Percentiles rank a stretch among this genome's conserved stretches.
phyloP scores from a whole-genome alignment of 2,329 filamentous ascomycete species.

The Scedosporium dehoogii region DNA sequence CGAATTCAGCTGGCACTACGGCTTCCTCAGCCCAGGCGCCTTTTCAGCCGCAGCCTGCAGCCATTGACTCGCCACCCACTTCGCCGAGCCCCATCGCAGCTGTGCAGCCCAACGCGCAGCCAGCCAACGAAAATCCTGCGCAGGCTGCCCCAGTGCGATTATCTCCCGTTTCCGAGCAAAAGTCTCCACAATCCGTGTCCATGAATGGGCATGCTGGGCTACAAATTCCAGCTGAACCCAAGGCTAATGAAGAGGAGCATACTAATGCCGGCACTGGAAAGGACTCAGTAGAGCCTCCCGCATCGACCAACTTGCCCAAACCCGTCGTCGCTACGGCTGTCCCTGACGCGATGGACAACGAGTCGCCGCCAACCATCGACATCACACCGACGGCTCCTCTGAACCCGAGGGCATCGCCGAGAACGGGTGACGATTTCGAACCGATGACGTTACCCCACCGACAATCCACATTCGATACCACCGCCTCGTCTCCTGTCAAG shows the following conservation, averaged over 20 bases:
- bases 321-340: constrained; percentile 12
- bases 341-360: constrained; percentile 11
- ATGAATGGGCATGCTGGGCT: neutral
- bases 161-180: neutral
- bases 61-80: constrained; percentile 2
- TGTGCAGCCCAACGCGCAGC: neutral
- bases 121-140: neutral
- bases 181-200: neutral
- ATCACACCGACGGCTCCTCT: constrained; percentile 35
- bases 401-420: constrained; percentile 26
- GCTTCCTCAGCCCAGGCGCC: neutral
- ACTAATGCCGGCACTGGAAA: neutral
- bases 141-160: neutral
- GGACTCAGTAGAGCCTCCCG: neutral
- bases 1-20: neutral
- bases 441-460: constrained; percentile 27
- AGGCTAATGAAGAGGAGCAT: neutral
- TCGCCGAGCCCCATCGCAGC: neutral
- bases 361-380: constrained; percentile 9
- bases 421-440: constrained; percentile 21
- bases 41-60: constrained; percentile 2
- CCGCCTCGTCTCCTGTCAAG: constrained; percentile 44
- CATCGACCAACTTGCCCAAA: neutral
- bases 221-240: neutral
- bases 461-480: constrained; percentile 35